Evolutionary conservation across 345 rosid species (phyloP).

Genomic region (Salix caprea): DNA sequence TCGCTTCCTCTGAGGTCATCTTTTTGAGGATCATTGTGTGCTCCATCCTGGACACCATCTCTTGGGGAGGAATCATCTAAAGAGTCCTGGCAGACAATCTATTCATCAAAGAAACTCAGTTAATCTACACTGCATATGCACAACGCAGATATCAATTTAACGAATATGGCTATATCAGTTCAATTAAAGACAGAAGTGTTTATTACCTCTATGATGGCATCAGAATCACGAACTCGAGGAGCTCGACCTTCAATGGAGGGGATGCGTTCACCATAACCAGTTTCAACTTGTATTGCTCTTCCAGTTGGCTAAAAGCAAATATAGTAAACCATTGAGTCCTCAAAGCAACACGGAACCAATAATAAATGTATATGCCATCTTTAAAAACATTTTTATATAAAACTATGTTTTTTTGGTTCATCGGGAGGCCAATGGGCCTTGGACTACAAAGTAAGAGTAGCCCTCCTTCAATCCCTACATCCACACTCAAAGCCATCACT

Average conservation of each 20-base stretch:
- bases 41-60: conserved; percentile 32
- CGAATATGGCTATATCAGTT: not conserved
- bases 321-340: conserved; percentile 11
- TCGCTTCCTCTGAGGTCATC: conserved; percentile 35
- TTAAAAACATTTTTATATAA: not conserved
- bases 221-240: conserved; percentile 84
- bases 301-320: conserved; percentile 76
- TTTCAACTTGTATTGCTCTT: conserved; percentile 94
- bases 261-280: conserved; percentile 80
- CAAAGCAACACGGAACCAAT: conserved; percentile 6
- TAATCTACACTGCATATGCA: conserved; percentile 17
- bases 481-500: not conserved
- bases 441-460: not conserved
- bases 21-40: conserved; percentile 32
- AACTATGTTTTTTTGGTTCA: not conserved
- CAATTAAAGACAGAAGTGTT: conserved; percentile 13
- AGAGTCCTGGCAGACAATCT: conserved; percentile 81
- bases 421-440: not conserved
- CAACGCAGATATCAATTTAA: conserved; percentile 5
- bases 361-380: conserved; percentile 5
- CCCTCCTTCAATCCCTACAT: not conserved
- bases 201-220: conserved; percentile 89
- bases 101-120: conserved; percentile 35
- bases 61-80: conserved; percentile 50
- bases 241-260: conserved; percentile 88